Percentiles rank a stretch among this genome's conserved stretches.
These are phyloP conservation scores for Papiliotrema flavescens DNA, from an alignment of 1,284 basidiomycete species.

Conservation along the genomic window DNA sequence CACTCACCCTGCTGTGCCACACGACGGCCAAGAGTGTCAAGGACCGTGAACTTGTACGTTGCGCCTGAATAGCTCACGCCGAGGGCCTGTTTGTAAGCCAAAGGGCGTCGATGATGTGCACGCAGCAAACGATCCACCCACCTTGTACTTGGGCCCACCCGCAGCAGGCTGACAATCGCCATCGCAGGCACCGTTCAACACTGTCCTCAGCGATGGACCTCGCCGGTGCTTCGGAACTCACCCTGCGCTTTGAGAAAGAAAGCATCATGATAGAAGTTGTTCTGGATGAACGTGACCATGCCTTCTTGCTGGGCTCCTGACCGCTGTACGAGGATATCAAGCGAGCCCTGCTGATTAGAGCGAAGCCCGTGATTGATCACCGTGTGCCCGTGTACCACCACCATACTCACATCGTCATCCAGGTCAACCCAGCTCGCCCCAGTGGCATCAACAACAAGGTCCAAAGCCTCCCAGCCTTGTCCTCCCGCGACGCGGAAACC, in stretches of 20 bases:
- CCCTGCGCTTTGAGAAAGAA: conserved; percentile 97
- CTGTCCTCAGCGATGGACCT: conserved; percentile 49
- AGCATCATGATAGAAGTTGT: conserved; percentile 97
- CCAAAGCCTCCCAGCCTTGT: conserved; percentile 59
- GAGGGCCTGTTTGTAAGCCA: conserved; percentile 62
- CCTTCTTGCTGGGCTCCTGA: conserved; percentile 58
- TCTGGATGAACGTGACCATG: conserved; percentile 77
- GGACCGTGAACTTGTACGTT: conserved; percentile 94
- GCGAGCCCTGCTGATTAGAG: conserved; percentile 63
- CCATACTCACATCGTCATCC: conserved; percentile 80
- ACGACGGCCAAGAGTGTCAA: conserved; percentile 85
- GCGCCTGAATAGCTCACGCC: conserved; percentile 93
- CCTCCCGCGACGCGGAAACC: conserved; percentile 65
- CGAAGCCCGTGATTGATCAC: background rate
- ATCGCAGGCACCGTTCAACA: conserved; percentile 88
- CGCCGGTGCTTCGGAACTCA: conserved; percentile 45
- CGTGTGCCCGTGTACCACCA: background rate
- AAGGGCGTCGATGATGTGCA: background rate
- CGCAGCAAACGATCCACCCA: conserved; percentile 54
- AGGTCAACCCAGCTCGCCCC: conserved; percentile 82
- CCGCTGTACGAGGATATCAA: conserved; percentile 88
- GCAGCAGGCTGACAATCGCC: conserved; percentile 67
- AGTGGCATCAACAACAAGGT: conserved; percentile 70
- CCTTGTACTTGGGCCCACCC: conserved; percentile 65
- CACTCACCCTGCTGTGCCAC: conserved; percentile 78